These are phyloP conservation scores for Capronia coronata DNA, from an alignment of 2,329 filamentous ascomycete species.

Conservation along the genomic window DNA sequence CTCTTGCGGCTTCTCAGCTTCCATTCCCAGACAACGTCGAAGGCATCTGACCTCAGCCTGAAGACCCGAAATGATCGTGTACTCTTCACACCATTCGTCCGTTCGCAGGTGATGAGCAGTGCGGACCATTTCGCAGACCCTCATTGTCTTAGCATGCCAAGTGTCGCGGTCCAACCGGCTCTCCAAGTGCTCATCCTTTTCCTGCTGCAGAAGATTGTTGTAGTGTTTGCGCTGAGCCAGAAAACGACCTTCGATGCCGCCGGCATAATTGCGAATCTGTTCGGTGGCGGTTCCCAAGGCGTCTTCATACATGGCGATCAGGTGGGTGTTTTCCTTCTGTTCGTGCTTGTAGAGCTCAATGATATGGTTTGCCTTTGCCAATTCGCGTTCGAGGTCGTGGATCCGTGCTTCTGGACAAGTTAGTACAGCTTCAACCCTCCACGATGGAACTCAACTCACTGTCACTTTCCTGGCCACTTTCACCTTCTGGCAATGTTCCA, in stretches of 20 bases:
- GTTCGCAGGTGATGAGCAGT: conserved; percentile 43
- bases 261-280: conserved; percentile 46
- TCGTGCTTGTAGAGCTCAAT: conserved; percentile 41
- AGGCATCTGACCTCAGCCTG: conserved; percentile 46
- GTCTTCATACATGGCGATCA: conserved; percentile 45
- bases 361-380: conserved; percentile 41
- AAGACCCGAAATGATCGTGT: conserved; percentile 41
- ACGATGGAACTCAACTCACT: conserved; percentile 11
- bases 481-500: conserved; percentile 30
- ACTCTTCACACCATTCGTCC: conserved; percentile 43
- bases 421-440: conserved; percentile 1
- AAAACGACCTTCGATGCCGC: conserved; percentile 45
- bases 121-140: conserved; percentile 45
- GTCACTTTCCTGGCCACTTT: conserved; percentile 18
- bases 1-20: conserved; percentile 43
- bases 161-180: conserved; percentile 46
- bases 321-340: conserved; percentile 43
- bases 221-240: conserved; percentile 44
- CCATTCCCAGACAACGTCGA: conserved; percentile 44
- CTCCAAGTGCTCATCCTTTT: conserved; percentile 45
- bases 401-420: conserved; percentile 39
- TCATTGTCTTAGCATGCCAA: conserved; percentile 45
- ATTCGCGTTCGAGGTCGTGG: conserved; percentile 43
- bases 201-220: conserved; percentile 45
- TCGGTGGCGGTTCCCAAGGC: conserved; percentile 44